Percentiles rank a stretch among this genome's conserved stretches.
Conservation (phyloP, 2,329 filamentous ascomycete species). For the Chaetomiaceae sp. region DNA sequence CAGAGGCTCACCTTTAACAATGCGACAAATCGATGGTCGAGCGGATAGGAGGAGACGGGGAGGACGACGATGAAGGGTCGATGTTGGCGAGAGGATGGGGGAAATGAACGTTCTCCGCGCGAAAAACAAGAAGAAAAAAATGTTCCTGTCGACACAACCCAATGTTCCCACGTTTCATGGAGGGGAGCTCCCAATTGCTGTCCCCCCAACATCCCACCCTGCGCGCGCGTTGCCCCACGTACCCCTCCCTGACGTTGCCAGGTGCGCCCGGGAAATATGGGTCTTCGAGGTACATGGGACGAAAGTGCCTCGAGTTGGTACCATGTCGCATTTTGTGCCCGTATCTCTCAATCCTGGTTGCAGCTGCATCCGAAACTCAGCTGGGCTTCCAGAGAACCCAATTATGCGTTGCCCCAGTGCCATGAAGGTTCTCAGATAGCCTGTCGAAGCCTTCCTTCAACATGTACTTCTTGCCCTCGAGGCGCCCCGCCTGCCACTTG, state of each 20-base stretch:
- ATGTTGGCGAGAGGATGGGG: constrained; percentile 1
- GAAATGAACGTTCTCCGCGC: constrained; percentile 11
- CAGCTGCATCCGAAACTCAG: background rate
- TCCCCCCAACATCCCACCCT: constrained; percentile 24
- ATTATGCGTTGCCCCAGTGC: too few species aligned
- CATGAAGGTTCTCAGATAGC: too few species aligned
- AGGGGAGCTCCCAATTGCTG: constrained; percentile 19
- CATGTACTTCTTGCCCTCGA: background rate
- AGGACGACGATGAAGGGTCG: background rate
- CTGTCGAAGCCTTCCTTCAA: background rate
- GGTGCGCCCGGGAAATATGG: background rate
- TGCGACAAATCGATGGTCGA: background rate
- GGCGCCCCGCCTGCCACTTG: constrained; percentile 3
- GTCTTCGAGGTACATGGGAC: background rate
- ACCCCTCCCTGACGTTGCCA: constrained; percentile 10
- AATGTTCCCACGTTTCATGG: constrained; percentile 13
- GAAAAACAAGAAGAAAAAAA: constrained; percentile 25
- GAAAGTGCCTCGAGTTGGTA: background rate
- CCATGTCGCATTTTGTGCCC: background rate
- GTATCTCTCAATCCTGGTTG: background rate
- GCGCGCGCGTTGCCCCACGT: constrained; percentile 16
- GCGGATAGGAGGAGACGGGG: background rate
- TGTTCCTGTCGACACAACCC: constrained; percentile 14
- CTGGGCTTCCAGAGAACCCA: background rate
- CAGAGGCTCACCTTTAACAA: constrained; percentile 12